Evolutionary conservation across 2,329 filamentous ascomycete species (phyloP).

Genomic region (Hymenoscyphus linearis): DNA sequence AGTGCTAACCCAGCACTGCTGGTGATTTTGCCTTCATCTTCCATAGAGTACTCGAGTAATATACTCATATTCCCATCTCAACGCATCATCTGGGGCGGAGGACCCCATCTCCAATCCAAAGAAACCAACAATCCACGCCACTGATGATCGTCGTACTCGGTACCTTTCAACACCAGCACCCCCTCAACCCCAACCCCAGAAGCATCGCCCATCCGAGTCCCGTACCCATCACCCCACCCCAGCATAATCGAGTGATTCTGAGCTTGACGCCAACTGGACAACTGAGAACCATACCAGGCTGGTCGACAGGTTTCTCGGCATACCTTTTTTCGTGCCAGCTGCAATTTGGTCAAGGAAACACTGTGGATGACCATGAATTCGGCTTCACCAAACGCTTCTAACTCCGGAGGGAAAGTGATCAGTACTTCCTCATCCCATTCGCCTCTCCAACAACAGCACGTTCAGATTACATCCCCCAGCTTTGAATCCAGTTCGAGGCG

Average conservation of each 20-base stretch:
- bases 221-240: not conserved
- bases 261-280: not conserved
- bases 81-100: not conserved
- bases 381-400: constrained; percentile 26
- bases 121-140: not conserved
- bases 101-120: not conserved
- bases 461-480: constrained; percentile 23
- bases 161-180: not conserved
- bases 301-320: not conserved
- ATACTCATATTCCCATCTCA: not conserved
- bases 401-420: constrained; percentile 29
- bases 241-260: not conserved
- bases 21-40: not conserved
- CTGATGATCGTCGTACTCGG: not conserved
- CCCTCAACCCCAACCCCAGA: not conserved
- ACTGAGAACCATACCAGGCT: not conserved
- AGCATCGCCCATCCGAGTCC: not conserved
- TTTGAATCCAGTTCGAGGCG: constrained; percentile 29
- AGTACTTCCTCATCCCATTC: constrained; percentile 28
- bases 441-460: constrained; percentile 28
- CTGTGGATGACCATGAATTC: constrained; percentile 28
- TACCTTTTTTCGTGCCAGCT: not conserved
- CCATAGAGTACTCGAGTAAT: too few species aligned
- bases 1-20: not conserved
- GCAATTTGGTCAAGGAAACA: not conserved